Base-by-base conservation (phyloP, 2,329 filamentous ascomycete genomes). In the Tolypocladium ovalisporum region DNA sequence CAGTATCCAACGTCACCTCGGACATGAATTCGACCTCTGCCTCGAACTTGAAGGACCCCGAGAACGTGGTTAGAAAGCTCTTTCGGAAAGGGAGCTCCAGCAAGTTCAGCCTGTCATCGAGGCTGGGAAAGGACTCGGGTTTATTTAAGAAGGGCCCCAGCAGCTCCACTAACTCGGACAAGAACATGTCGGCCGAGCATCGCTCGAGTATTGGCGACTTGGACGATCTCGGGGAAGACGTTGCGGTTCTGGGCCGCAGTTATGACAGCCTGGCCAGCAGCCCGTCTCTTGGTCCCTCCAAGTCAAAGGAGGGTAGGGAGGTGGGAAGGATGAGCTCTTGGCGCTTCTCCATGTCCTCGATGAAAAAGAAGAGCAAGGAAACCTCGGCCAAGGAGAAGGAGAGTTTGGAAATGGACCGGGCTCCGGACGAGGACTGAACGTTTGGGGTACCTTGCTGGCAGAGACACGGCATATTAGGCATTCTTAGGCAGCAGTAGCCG, bases 1-100 rank as follows among this genome's bases (percentile, higher is more conserved):
- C 77, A 3, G 70, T 77, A 49, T 85, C 83, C 51, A 84, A 83
- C 64, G 78, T 81, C 2, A 73, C 77, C 3, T 83, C 81, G 6
- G 83, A 86, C 40, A 71, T 78, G 22, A 75, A 74, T 51, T 66
- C 70, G 2, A 70, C 72, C 13, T 62, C 72, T 22, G 71, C 68
- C n/a, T 65, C 70, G 3, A 71, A 70, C 37, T 60, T 68, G 35
- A 81, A 80, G 64, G 75, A 83, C 57, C 72, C 77, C 61, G 81
- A 84, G 55, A 82, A 82, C 60, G 80, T 82, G 56, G 73, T 85
- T 62, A 74, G 79, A 66, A 81, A 85, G 67, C 74, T 87, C 54
- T 79, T 87, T 57, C 80, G 84, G 36, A 87, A 87, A 71, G 81
- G 83, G 54, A 85, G 82, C 67, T 83, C 82, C 8, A 79, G 81